Conservation (phyloP, 2,329 filamentous ascomycete genomes). For the Xylariaceae sp. region DNA sequence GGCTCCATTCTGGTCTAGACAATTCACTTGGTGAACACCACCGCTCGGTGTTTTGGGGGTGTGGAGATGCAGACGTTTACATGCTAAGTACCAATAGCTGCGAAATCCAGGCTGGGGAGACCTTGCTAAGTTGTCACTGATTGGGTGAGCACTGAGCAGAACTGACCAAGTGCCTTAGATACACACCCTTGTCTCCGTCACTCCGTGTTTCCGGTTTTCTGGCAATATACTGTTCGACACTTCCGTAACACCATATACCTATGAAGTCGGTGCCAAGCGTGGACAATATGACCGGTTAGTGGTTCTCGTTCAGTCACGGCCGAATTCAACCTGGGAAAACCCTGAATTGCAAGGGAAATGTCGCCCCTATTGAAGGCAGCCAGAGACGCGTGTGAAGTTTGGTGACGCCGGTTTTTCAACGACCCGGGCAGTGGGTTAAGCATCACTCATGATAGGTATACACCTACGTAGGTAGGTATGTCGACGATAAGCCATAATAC, state of each 20-base stretch:
- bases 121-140: background rate
- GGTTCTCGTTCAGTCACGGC: background rate
- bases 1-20: background rate
- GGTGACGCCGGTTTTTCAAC: too few species aligned
- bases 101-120: background rate
- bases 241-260: background rate
- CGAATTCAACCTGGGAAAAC: background rate
- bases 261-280: background rate
- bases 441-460: background rate
- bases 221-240: too few species aligned
- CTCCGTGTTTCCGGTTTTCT: too few species aligned
- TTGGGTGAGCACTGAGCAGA: background rate
- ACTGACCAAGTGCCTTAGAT: background rate
- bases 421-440: too few species aligned
- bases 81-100: background rate
- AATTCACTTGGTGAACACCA: background rate
- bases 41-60: background rate
- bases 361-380: too few species aligned
- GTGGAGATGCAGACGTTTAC: background rate
- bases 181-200: background rate
- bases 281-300: background rate
- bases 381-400: too few species aligned
- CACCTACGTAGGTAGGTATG: background rate
- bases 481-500: too few species aligned
- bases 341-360: background rate